Conservation (phyloP, 1,139 yeast species). For the Yamadazyma blattariae region DNA sequence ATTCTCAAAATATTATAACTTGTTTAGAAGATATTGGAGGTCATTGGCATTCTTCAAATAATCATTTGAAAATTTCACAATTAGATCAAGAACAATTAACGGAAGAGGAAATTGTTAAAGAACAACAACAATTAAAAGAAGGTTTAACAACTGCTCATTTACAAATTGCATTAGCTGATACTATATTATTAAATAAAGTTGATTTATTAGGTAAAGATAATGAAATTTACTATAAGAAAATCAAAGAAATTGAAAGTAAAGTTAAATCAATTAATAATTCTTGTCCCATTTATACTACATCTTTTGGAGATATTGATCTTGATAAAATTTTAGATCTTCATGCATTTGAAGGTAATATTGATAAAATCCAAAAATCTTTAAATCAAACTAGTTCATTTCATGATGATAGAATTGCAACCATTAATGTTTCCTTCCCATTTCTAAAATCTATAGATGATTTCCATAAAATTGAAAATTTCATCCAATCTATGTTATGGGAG, state of each 20-base stretch:
- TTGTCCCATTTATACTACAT: conserved; percentile 66
- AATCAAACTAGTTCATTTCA: conserved; percentile 26
- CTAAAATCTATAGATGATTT: conserved; percentile 31
- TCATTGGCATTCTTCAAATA: conserved; percentile 45
- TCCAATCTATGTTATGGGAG: conserved; percentile 74
- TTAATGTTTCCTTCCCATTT: conserved; percentile 53
- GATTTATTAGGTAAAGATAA: conserved; percentile 40
- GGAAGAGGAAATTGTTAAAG: conserved; percentile 34
- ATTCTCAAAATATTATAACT: conserved; percentile 62
- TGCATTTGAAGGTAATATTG: conserved; percentile 61
- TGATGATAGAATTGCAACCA: conserved; percentile 60
- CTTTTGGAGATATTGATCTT: conserved; percentile 66
- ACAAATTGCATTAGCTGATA: conserved; percentile 89
- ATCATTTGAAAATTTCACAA: conserved; percentile 24
- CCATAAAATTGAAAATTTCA: conserved; percentile 50
- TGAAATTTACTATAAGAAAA: conserved; percentile 15
- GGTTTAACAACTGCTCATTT: conserved; percentile 81
- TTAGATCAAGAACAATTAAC: conserved; percentile 22
- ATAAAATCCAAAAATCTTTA: conserved; percentile 27
- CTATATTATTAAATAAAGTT: conserved; percentile 70
- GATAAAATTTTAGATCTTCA: conserved; percentile 69
- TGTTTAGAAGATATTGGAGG: conserved; percentile 74
- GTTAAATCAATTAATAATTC: conserved; percentile 61
- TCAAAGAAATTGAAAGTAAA: conserved; percentile 27
- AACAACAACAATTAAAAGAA: conserved; percentile 28